Evolutionary conservation across 306 rosid genomes (phyloP).

Genomic region (Prunus mongolica): DNA sequence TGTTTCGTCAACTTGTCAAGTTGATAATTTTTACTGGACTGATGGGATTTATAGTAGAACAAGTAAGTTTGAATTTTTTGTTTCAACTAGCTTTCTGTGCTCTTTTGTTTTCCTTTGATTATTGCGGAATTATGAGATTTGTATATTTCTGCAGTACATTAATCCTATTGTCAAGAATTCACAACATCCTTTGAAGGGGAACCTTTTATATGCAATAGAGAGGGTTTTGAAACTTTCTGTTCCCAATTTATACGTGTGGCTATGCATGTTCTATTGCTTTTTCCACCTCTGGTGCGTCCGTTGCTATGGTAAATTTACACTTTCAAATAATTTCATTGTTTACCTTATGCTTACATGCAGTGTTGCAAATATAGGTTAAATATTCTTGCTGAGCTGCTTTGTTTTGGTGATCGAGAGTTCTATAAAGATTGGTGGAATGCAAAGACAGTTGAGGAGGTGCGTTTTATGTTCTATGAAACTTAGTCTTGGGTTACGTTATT

Average conservation of each 20-base stretch:
- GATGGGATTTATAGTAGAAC: conserved; percentile 96
- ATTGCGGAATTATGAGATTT: conserved; percentile 25
- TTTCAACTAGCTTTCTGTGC: background rate
- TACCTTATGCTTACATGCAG: conserved; percentile 21
- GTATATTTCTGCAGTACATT: conserved; percentile 71
- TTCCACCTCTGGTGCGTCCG: conserved; percentile 88
- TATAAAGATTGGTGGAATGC: conserved; percentile 99
- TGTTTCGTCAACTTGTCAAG: conserved; percentile 78
- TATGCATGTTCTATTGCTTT: conserved; percentile 98
- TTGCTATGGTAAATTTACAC: conserved; percentile 11
- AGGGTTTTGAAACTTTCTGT: conserved; percentile 96
- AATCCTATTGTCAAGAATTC: conserved; percentile 91
- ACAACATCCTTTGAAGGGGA: conserved; percentile 90
- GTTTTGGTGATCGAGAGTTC: conserved; percentile 96
- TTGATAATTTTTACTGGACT: conserved; percentile 88
- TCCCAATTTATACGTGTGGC: conserved; percentile 97
- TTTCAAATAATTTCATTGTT: conserved; percentile 15
- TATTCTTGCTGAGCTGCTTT: conserved; percentile 93
- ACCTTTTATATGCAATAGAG: conserved; percentile 77
- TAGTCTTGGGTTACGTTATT: conserved; percentile 16
- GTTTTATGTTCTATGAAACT: conserved; percentile 18
- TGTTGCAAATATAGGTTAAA: conserved; percentile 68
- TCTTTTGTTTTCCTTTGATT: conserved; percentile 3
- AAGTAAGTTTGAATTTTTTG: conserved; percentile 47
- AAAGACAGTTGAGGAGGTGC: conserved; percentile 86